These are phyloP conservation scores for Penicillium sp. DNA, from an alignment of 2,329 filamentous ascomycete genomes.

Conservation along the genomic window DNA sequence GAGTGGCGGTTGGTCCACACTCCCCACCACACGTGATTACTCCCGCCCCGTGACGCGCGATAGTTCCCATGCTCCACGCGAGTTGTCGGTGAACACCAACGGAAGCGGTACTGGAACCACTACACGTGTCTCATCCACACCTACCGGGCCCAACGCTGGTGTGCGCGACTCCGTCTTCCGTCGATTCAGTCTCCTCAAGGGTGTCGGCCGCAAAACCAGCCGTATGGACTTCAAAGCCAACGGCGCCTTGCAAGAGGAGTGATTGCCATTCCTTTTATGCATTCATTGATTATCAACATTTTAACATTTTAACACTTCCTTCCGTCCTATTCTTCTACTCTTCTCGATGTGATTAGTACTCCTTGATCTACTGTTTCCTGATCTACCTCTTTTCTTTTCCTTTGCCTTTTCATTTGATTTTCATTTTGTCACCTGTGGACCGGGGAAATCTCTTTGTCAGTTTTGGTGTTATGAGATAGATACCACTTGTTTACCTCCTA, in stretches of 20 bases:
- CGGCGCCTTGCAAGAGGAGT: slow-evolving; percentile 39
- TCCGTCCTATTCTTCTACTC: slow-evolving; percentile 6
- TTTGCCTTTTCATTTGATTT: background rate
- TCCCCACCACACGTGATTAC: slow-evolving; percentile 36
- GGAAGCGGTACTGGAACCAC: slow-evolving; percentile 8
- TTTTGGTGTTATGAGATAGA: slow-evolving; percentile 19
- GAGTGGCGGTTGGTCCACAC: slow-evolving; percentile 33
- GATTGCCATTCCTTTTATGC: slow-evolving; percentile 14
- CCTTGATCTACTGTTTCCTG: slow-evolving; percentile 1
- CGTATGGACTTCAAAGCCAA: slow-evolving; percentile 50
- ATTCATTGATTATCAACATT: slow-evolving; percentile 3
- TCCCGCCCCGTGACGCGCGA: slow-evolving; percentile 35
- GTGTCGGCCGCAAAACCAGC: slow-evolving; percentile 66
- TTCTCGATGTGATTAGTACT: slow-evolving; percentile 22
- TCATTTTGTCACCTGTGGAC: slow-evolving; percentile 12
- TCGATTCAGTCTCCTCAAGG: slow-evolving; percentile 72
- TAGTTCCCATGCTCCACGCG: slow-evolving; percentile 18
- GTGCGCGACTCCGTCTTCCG: slow-evolving; percentile 69
- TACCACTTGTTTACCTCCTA: slow-evolving; percentile 18
- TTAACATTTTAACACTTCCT: background rate
- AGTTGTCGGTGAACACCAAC: background rate
- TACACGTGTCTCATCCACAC: background rate
- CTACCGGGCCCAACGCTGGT: slow-evolving; percentile 24
- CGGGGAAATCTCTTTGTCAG: slow-evolving; percentile 3
- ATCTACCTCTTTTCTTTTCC: background rate